Percentiles rank a stretch among this genome's conserved stretches.
These are phyloP conservation scores for Colletotrichum sp. DNA, from an alignment of 2,329 filamentous ascomycete genomes.

Conservation along the genomic window DNA sequence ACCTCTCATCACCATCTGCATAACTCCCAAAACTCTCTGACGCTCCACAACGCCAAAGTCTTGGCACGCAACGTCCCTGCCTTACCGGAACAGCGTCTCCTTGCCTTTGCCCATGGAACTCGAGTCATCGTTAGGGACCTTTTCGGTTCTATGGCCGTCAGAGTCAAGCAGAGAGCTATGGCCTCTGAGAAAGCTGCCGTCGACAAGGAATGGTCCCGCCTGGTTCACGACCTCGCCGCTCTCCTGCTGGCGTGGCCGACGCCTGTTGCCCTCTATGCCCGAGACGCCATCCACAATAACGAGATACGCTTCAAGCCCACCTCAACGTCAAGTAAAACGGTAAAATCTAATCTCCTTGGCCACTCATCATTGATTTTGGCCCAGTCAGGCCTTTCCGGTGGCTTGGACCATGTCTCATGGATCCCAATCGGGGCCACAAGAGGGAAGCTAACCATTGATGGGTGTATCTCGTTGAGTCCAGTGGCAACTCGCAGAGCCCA, in stretches of 20 bases:
- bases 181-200: constrained; percentile 55
- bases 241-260: constrained; percentile 74
- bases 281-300: constrained; percentile 50
- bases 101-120: constrained; percentile 71
- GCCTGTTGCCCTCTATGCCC: constrained; percentile 61
- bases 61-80: constrained; percentile 70
- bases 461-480: constrained; percentile 74
- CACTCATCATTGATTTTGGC: constrained; percentile 54
- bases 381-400: constrained; percentile 69
- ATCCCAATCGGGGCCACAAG: constrained; percentile 72
- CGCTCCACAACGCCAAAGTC: constrained; percentile 72
- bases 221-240: constrained; percentile 64
- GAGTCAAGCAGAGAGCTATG: constrained; percentile 78
- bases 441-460: constrained; percentile 65
- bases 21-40: constrained; percentile 67
- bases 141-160: constrained; percentile 90
- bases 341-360: not conserved
- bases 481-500: constrained; percentile 76
- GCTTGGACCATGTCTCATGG: constrained; percentile 64
- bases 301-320: constrained; percentile 39
- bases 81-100: constrained; percentile 60
- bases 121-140: constrained; percentile 77
- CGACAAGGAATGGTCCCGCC: constrained; percentile 67
- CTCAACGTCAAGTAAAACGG: not conserved
- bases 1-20: constrained; percentile 71